Percentiles rank a stretch among this genome's conserved stretches.
Conservation (phyloP, 352 stramenopile genomes). For the Peronospora tabacina region DNA sequence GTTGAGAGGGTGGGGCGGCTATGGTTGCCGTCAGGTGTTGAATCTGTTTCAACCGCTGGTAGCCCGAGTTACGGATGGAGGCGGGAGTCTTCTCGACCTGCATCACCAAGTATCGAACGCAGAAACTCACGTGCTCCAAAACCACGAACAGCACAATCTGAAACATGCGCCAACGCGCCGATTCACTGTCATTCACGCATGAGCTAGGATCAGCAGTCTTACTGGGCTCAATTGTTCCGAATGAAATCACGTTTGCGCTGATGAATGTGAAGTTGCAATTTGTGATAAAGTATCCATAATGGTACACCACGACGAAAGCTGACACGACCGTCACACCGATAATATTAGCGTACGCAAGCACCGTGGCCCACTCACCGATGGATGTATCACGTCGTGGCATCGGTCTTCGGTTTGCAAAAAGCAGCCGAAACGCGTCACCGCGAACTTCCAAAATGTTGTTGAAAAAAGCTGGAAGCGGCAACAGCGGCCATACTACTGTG, state of each 20-base stretch:
- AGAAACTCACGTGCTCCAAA: conserved; percentile 77
- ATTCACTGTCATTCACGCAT: conserved; percentile 41
- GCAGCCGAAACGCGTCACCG: conserved; percentile 69
- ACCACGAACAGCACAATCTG: conserved; percentile 80
- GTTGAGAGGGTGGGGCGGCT: conserved; percentile 53
- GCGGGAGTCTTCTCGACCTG: conserved; percentile 71
- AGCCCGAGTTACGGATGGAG: conserved; percentile 61
- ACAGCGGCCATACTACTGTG: conserved; percentile 82
- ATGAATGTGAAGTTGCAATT: conserved; percentile 69
- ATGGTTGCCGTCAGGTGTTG: conserved; percentile 55
- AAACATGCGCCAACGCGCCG: conserved; percentile 53
- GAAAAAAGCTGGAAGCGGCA: conserved; percentile 80
- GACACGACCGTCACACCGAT: conserved; percentile 78
- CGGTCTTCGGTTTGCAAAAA: conserved; percentile 71
- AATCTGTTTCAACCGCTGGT: conserved; percentile 74
- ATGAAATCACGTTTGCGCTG: conserved; percentile 67
- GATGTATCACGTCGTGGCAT: conserved; percentile 77
- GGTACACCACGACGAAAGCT: conserved; percentile 77
- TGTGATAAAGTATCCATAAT: conserved; percentile 73
- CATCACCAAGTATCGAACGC: conserved; percentile 76
- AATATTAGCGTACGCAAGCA: conserved; percentile 82
- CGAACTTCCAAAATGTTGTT: conserved; percentile 85
- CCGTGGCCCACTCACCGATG: conserved; percentile 79
- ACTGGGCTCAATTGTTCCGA: conserved; percentile 42
- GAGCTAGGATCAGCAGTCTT: conserved; percentile 25